Evolutionary conservation across 768 basidiomycete genomes (phyloP).

Genomic region (Kwoniella sp.): DNA sequence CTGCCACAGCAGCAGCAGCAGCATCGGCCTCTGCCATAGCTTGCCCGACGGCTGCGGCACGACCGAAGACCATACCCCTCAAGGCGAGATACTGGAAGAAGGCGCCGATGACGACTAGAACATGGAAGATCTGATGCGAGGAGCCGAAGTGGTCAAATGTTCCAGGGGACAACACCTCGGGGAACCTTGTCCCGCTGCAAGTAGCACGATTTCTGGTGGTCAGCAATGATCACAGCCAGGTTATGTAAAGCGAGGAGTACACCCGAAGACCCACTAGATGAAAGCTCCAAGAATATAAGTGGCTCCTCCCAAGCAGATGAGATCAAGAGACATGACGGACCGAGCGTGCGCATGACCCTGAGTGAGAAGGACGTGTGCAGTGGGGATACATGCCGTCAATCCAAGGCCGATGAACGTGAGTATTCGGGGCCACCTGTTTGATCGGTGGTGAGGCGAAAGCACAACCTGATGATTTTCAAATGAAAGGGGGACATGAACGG

Average conservation of each 20-base stretch:
- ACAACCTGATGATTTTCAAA: slow-evolving; percentile 71
- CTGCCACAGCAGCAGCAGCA: neutral
- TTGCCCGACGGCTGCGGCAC: slow-evolving; percentile 35
- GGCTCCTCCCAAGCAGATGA: slow-evolving; percentile 70
- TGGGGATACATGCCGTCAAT: slow-evolving; percentile 68
- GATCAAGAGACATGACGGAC: slow-evolving; percentile 69
- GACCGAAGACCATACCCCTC: slow-evolving; percentile 48
- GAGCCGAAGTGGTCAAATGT: slow-evolving; percentile 76
- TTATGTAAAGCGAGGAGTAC: no score
- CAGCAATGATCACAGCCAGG: no score
- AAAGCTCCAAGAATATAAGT: slow-evolving; percentile 79
- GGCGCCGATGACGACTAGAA: slow-evolving; percentile 63
- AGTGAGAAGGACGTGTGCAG: slow-evolving; percentile 65
- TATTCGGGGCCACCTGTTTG: slow-evolving; percentile 75
- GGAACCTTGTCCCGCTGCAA: slow-evolving; percentile 76
- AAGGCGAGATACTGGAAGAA: slow-evolving; percentile 48
- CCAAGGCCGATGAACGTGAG: slow-evolving; percentile 78
- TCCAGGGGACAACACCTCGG: slow-evolving; percentile 74
- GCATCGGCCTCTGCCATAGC: slow-evolving; percentile 1
- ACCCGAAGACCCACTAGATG: slow-evolving; percentile 69
- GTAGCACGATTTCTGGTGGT: neutral
- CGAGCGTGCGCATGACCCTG: slow-evolving; percentile 66
- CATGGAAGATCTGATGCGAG: slow-evolving; percentile 89
- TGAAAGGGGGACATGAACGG: neutral
- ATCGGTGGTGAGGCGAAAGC: slow-evolving; percentile 73